Conservation (phyloP, 352 stramenopile genomes). For the Phytophthora meadii region DNA sequence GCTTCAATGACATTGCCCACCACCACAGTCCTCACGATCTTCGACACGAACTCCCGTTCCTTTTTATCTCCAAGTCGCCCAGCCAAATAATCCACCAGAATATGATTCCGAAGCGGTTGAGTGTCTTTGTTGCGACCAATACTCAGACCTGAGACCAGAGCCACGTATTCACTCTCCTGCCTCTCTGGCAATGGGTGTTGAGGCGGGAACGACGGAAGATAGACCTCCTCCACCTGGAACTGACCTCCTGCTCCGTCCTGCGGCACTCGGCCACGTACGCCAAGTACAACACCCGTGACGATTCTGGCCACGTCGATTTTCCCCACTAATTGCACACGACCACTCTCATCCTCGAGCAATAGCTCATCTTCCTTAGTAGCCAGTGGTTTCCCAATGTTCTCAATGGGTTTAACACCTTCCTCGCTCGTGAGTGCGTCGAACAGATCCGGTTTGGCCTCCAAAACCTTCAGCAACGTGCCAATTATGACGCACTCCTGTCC, state of each 20-base stretch:
- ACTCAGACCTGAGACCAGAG: slow-evolving; percentile 64
- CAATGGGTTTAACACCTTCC: slow-evolving; percentile 53
- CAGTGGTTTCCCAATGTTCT: slow-evolving; percentile 44
- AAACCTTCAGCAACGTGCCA: slow-evolving; percentile 86
- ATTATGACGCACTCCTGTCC: slow-evolving; percentile 77
- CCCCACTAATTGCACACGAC: slow-evolving; percentile 77
- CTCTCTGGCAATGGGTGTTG: slow-evolving; percentile 55
- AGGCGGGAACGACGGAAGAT: slow-evolving; percentile 55
- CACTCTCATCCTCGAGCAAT: slow-evolving; percentile 90
- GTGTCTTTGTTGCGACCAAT: slow-evolving; percentile 48
- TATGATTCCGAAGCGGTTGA: slow-evolving; percentile 57
- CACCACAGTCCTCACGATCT: slow-evolving; percentile 81
- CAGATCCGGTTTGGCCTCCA: slow-evolving; percentile 79
- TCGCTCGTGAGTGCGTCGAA: slow-evolving; percentile 82
- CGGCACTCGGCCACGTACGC: slow-evolving; percentile 64
- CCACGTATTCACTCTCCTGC: slow-evolving; percentile 67
- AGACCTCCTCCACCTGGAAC: slow-evolving; percentile 74
- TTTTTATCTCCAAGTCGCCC: slow-evolving; percentile 62
- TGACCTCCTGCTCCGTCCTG: slow-evolving; percentile 38
- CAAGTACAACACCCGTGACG: slow-evolving; percentile 82
- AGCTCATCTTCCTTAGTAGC: slow-evolving; percentile 80
- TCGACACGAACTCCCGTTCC: slow-evolving; percentile 65
- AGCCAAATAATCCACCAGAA: slow-evolving; percentile 83
- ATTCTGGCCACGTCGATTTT: slow-evolving; percentile 56
- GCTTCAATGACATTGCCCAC: slow-evolving; percentile 64